Evolutionary conservation across 768 basidiomycete species (phyloP).

Genomic region (Infundibulicybe gibba): DNA sequence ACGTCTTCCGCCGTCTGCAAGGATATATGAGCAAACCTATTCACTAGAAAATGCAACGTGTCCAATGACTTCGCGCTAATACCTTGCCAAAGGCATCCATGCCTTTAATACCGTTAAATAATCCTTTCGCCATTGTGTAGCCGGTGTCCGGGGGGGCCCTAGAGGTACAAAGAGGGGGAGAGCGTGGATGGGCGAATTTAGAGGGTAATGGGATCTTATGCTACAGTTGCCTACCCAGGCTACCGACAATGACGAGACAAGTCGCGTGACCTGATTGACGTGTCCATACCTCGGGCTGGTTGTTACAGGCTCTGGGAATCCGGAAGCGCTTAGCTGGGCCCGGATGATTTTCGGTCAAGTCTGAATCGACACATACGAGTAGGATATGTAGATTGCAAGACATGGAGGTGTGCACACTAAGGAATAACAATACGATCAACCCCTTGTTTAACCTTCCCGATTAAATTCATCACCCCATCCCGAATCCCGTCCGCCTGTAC

Average conservation of each 20-base stretch:
- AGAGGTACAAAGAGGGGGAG: conserved; percentile 10
- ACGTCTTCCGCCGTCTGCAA: conserved; percentile 96
- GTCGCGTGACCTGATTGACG: too few species aligned
- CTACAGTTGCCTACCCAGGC: conserved; percentile 15
- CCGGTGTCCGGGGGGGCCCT: conserved; percentile 31
- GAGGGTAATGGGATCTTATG: conserved; percentile 13
- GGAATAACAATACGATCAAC: conserved; percentile 62
- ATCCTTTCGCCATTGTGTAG: conserved; percentile 69
- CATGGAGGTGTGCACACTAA: conserved; percentile 13
- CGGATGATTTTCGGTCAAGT: too few species aligned
- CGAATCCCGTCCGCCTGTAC: conserved; percentile 85
- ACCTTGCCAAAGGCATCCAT: conserved; percentile 99
- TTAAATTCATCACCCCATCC: conserved; percentile 82
- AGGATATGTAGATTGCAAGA: too few species aligned
- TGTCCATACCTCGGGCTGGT: too few species aligned
- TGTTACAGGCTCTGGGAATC: too few species aligned
- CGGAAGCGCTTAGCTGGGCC: too few species aligned
- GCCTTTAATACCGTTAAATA: conserved; percentile 78
- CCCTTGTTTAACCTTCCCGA: conserved; percentile 87
- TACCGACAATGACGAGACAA: background rate
- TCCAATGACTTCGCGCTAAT: conserved; percentile 14
- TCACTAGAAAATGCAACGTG: conserved; percentile 10
- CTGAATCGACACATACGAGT: too few species aligned
- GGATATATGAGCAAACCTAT: background rate
- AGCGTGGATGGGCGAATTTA: conserved; percentile 9